Percentiles rank a stretch among this genome's conserved stretches.
Conservation (phyloP, 306 rosid species). For the Hylodesmum podocarpum region DNA sequence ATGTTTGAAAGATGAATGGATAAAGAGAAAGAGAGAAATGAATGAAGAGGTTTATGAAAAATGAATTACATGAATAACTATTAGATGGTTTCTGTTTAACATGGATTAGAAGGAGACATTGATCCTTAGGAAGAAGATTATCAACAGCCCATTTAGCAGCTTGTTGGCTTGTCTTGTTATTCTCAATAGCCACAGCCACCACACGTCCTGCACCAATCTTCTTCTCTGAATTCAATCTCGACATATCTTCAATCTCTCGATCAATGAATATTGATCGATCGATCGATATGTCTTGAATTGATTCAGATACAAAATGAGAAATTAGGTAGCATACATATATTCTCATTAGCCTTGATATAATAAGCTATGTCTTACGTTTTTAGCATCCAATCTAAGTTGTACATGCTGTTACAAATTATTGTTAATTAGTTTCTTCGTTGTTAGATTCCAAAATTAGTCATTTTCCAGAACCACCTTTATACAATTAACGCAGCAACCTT, state of each 20-base stretch:
- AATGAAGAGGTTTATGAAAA: no score
- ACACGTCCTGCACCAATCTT: conserved; percentile 42
- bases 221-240: conserved; percentile 37
- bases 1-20: no score
- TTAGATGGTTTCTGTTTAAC: conserved; percentile 43
- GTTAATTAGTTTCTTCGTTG: conserved; percentile 17
- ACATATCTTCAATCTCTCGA: conserved; percentile 15
- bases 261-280: no score
- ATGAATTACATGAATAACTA: conserved; percentile 29
- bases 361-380: neutral
- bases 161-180: conserved; percentile 64
- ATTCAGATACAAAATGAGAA: no score
- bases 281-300: no score
- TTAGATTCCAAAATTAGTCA: conserved; percentile 23
- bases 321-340: neutral
- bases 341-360: neutral
- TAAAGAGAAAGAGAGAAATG: neutral
- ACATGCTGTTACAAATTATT: neutral
- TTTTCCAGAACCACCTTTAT: neutral
- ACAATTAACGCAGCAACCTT: neutral
- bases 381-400: neutral
- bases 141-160: conserved; percentile 84
- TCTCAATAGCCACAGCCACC: conserved; percentile 80
- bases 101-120: conserved; percentile 59
- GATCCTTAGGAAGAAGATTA: conserved; percentile 68